A percentile compares a stretch with the other conserved stretches of the same genome.
Evolutionary conservation across 2,329 filamentous ascomycete genomes (phyloP).

Genomic region (Penicillium sp.): DNA sequence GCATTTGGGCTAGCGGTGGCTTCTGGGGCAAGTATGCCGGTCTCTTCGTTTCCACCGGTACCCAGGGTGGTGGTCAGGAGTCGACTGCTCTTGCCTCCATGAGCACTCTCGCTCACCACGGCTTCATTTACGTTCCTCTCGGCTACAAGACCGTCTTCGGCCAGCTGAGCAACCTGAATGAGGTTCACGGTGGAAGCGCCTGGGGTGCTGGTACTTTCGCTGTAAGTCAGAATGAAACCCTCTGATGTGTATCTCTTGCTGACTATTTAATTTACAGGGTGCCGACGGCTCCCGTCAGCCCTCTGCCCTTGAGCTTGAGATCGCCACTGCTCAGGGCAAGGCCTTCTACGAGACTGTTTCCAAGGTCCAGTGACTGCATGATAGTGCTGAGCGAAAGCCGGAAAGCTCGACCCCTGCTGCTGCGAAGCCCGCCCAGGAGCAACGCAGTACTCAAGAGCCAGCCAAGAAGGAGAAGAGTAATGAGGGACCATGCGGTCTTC

Average conservation of each 20-base stretch:
- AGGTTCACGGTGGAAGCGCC: conserved; percentile 81
- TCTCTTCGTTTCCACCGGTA: conserved; percentile 84
- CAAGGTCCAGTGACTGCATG: conserved; percentile 82
- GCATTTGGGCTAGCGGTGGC: conserved; percentile 74
- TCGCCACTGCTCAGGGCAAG: conserved; percentile 82
- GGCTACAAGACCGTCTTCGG: conserved; percentile 81
- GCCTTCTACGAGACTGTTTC: conserved; percentile 73
- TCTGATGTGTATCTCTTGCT: neutral
- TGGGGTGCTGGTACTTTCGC: conserved; percentile 96
- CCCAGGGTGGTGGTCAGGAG: conserved; percentile 87
- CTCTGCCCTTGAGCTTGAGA: conserved; percentile 67
- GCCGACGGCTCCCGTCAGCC: conserved; percentile 84
- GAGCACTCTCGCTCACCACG: conserved; percentile 88
- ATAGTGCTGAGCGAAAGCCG: conserved; percentile 40
- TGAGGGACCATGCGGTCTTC: conserved; percentile 72
- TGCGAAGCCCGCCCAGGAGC: conserved; percentile 25
- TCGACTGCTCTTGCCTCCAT: conserved; percentile 76
- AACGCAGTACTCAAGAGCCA: conserved; percentile 33
- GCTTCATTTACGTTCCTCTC: conserved; percentile 92
- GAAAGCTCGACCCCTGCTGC: conserved; percentile 30
- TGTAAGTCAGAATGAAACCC: conserved; percentile 42
- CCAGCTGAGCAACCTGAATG: conserved; percentile 66
- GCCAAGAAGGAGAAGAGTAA: conserved; percentile 49
- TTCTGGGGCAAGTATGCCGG: conserved; percentile 88
- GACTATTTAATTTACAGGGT: conserved; percentile 38